phyloP scores from a whole-genome alignment of 257 asterid species.

The Paraleonurus japonicus region DNA sequence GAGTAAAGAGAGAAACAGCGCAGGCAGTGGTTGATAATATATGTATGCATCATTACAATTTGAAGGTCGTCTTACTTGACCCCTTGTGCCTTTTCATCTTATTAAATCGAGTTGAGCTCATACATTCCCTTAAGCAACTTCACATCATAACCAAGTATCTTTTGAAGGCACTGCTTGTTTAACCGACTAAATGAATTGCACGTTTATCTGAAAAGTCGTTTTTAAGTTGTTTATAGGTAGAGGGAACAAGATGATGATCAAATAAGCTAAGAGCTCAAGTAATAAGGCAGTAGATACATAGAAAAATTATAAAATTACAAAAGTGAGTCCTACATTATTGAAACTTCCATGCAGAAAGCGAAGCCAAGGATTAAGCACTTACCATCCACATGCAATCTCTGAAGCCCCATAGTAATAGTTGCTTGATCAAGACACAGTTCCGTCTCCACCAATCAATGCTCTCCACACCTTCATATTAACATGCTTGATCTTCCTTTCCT shows the following conservation, averaged over 20 bases:
- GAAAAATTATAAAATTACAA: background rate
- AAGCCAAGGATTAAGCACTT: slow-evolving; percentile 42
- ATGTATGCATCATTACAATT: no score
- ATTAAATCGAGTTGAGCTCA: no score
- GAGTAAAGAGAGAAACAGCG: no score
- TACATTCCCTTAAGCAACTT: no score
- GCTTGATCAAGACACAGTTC: slow-evolving; percentile 43
- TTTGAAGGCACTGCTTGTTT: background rate
- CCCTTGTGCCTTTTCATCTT: no score
- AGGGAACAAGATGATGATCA: background rate
- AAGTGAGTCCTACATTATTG: background rate
- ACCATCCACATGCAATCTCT: slow-evolving; percentile 35
- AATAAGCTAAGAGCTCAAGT: background rate
- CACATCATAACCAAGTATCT: no score
- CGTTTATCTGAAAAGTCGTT: no score
- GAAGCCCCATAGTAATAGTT: slow-evolving; percentile 29
- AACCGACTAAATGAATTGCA: no score
- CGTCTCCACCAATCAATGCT: slow-evolving; percentile 29
- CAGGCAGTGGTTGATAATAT: no score
- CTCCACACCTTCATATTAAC: slow-evolving; percentile 43
- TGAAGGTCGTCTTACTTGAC: no score
- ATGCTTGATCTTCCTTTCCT: slow-evolving; percentile 39
- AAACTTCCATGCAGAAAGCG: slow-evolving; percentile 49
- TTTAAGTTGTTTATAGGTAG: no score
- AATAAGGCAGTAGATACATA: background rate